Evolutionary conservation across 106 monocot species (phyloP).

Genomic region (Dendrobium nobile): DNA sequence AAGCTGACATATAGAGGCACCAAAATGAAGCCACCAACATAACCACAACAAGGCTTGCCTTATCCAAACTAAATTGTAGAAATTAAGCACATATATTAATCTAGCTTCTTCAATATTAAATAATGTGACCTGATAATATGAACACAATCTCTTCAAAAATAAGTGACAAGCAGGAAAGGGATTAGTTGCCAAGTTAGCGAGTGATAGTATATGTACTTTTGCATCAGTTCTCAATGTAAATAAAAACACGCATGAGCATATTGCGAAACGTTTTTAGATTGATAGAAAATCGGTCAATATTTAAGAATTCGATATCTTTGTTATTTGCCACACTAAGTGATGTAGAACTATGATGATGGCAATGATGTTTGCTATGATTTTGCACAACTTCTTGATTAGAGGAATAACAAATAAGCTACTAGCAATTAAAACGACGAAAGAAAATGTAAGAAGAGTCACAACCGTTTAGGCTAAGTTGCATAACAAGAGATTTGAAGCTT

Average conservation of each 20-base stretch:
- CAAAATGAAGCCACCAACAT: background rate
- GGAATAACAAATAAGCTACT: no score
- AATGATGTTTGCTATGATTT: no score
- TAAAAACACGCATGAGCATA: background rate
- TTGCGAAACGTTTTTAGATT: background rate
- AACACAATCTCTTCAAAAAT: background rate
- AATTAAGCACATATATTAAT: background rate
- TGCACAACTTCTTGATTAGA: no score
- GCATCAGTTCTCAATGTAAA: background rate
- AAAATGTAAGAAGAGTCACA: no score
- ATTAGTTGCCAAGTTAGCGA: background rate
- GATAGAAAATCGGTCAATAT: background rate
- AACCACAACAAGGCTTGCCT: background rate
- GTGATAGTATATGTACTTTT: background rate
- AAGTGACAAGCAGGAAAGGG: background rate
- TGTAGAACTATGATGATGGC: no score
- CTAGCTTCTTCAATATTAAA: background rate
- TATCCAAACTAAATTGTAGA: background rate
- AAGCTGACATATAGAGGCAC: background rate
- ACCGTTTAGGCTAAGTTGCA: no score
- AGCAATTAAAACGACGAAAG: no score
- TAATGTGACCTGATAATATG: background rate
- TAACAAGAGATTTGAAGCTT: no score
- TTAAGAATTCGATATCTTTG: background rate
- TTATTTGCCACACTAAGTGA: background rate